These are phyloP conservation scores for Apodospora peruviana DNA, from an alignment of 495 filamentous ascomycete species.

Conservation along the genomic window DNA sequence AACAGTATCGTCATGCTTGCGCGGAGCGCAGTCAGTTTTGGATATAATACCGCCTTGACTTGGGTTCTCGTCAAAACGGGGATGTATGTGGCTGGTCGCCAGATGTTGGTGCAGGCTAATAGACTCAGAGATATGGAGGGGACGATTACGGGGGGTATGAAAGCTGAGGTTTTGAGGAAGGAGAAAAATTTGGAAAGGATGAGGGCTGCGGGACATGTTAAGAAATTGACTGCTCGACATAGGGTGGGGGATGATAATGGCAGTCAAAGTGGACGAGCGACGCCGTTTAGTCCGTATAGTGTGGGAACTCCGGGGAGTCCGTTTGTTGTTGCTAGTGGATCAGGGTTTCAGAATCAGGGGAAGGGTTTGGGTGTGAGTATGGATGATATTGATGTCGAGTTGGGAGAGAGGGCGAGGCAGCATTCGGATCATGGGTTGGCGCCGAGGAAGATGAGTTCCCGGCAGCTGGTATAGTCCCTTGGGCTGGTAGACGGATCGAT, in stretches of 20 bases:
- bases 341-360: background rate
- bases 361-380: background rate
- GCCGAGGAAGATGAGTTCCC: too few relatives aligned
- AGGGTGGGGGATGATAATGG: background rate
- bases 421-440: too few relatives aligned
- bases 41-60: constrained; percentile 12
- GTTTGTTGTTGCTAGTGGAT: background rate
- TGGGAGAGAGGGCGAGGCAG: constrained; percentile 1
- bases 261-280: background rate
- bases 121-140: constrained; percentile 11
- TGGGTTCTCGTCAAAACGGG: constrained; percentile 15
- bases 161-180: constrained; percentile 19
- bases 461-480: too few relatives aligned
- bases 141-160: constrained; percentile 16
- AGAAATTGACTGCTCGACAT: constrained; percentile 3
- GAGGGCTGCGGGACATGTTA: constrained; percentile 14
- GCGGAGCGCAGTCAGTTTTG: constrained; percentile 10
- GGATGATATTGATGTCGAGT: background rate
- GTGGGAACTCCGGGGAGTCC: background rate
- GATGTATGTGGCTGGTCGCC: constrained; percentile 14
- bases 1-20: constrained; percentile 11
- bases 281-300: constrained; percentile 2
- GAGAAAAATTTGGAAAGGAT: constrained; percentile 18
- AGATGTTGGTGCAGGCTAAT: constrained; percentile 6
- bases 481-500: too few relatives aligned